Base-by-base conservation (phyloP, 495 filamentous ascomycete species). In the Polyplosphaeria fusca region DNA sequence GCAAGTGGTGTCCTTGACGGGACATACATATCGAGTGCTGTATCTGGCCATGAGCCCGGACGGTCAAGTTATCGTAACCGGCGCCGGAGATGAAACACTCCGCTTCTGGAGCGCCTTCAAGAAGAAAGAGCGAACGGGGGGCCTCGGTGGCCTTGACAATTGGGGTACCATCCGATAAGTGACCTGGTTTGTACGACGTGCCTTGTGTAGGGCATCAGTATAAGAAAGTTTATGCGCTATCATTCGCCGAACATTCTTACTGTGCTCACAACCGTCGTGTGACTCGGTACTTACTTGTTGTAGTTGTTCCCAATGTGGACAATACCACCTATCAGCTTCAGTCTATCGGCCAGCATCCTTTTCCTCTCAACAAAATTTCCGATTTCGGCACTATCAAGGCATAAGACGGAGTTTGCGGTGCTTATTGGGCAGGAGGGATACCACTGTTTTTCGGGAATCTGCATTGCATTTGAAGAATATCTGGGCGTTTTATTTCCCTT, bases 11-110 rank as follows among this genome's bases (percentile, higher is more conserved):
- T 94, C 87, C 54, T 74, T 98, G 30, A 97, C 94, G 0, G 93
- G 93, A 0, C 93, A 98, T 70, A 98, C 93, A 0, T 98, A 91
- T 72, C 83, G 93, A 47, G 93, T 98, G 4, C 78, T 98, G 3
- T 98, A 97, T 70, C 79, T 98, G 20, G 90, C 91, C 5, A 97
- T 97, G 91, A 95, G 89, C 56, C 94, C 93, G 0, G 93, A 97
- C 64, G 93, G 93, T 12, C 82, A 89, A 63, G 87, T 87, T 5
- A 87, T 98, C 25, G 93, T 98, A 11, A 98, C 93, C 0, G 93
- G 93, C 22, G 94, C 94, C 5, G 93, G 93, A 2, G 93, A 98
- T 61, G 93, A 98, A 71, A 98, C 93, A 0, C 72, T 98, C 51
- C 72, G 93, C 45, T 97, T 98, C 76, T 98, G 93, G 93, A 93